Conservation (phyloP, 768 basidiomycete genomes). For the Phylloporus rhodoxanthus region DNA sequence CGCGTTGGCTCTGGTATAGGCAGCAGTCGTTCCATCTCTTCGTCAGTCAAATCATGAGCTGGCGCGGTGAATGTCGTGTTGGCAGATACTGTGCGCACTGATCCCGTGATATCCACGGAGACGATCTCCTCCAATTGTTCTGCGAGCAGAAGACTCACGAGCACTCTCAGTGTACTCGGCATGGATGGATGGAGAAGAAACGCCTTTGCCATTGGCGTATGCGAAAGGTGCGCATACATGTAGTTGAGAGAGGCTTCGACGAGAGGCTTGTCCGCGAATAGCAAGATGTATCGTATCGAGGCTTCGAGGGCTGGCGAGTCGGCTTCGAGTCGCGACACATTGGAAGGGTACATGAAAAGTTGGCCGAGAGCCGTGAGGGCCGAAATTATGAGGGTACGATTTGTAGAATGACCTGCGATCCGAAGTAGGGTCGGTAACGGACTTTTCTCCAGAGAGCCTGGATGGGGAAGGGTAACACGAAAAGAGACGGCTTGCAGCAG, state of each 20-base stretch:
- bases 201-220: slow-evolving; percentile 68
- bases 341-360: slow-evolving; percentile 57
- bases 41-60: slow-evolving; percentile 63
- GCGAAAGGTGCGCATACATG: slow-evolving; percentile 68
- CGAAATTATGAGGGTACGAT: slow-evolving; percentile 71
- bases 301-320: slow-evolving; percentile 57
- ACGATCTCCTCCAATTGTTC: slow-evolving; percentile 71
- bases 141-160: slow-evolving; percentile 59
- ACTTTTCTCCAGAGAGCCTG: slow-evolving; percentile 35
- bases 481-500: slow-evolving; percentile 58
- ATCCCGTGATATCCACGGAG: slow-evolving; percentile 55
- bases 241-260: slow-evolving; percentile 70
- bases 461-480: slow-evolving; percentile 35
- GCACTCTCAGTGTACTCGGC: slow-evolving; percentile 61
- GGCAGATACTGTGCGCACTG: slow-evolving; percentile 54
- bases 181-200: slow-evolving; percentile 69
- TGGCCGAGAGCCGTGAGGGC: slow-evolving; percentile 55
- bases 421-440: slow-evolving; percentile 54
- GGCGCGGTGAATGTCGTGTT: slow-evolving; percentile 41
- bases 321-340: slow-evolving; percentile 46
- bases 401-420: slow-evolving; percentile 52
- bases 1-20: slow-evolving; percentile 66
- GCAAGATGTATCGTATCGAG: slow-evolving; percentile 65
- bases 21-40: slow-evolving; percentile 59
- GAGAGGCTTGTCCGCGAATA: slow-evolving; percentile 63